Percentiles rank a stretch among this genome's conserved stretches.
Evolutionary conservation across 345 rosid species (phyloP).

Genomic region (Pistacia vera): DNA sequence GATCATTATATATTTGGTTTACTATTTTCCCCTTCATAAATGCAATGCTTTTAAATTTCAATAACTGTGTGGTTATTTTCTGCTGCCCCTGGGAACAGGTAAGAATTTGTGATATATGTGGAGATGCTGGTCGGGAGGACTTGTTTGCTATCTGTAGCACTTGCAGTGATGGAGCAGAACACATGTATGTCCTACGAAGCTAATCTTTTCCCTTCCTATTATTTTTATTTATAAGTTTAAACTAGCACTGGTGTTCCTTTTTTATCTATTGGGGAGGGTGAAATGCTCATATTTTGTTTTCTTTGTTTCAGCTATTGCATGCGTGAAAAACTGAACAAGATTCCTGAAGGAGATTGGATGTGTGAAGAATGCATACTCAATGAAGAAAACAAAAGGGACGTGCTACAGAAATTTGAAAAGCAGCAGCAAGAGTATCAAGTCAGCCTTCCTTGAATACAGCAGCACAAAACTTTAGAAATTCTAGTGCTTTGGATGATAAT

Average conservation of each 20-base stretch:
- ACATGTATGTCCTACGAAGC: conserved; percentile 44
- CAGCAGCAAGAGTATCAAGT: background rate
- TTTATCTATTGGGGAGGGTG: background rate
- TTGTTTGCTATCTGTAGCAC: conserved; percentile 53
- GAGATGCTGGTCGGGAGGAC: conserved; percentile 56
- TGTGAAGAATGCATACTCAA: conserved; percentile 56
- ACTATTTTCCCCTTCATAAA: background rate
- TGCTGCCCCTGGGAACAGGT: conserved; percentile 41
- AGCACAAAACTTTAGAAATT: background rate
- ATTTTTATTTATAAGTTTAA: background rate
- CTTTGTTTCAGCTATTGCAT: conserved; percentile 59
- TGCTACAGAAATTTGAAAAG: conserved; percentile 21
- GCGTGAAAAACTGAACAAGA: conserved; percentile 40
- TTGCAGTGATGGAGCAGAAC: conserved; percentile 67
- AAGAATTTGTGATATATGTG: conserved; percentile 65
- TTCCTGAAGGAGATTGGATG: conserved; percentile 50
- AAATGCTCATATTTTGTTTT: conserved; percentile 6
- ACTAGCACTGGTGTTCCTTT: background rate
- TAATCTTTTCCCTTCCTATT: background rate
- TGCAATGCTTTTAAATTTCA: background rate
- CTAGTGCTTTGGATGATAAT: background rate
- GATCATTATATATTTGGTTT: too few relatives aligned
- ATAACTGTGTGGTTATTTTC: conserved; percentile 3
- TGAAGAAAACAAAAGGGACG: conserved; percentile 25
- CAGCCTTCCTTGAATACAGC: background rate